Evolutionary conservation across 179 eudicot genomes (phyloP).

Genomic region (Silene noctiflora): DNA sequence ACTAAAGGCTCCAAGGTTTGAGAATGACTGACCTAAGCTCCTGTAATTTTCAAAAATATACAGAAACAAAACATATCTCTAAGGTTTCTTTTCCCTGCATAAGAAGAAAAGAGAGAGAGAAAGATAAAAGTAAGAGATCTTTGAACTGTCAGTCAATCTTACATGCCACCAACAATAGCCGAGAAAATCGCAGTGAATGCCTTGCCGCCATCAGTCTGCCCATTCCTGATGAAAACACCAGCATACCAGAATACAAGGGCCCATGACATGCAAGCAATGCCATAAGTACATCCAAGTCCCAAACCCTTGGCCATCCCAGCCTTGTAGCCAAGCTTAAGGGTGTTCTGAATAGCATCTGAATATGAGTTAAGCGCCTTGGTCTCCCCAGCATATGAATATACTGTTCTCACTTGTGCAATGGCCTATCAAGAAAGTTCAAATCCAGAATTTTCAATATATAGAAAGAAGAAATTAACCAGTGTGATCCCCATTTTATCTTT

Average conservation of each 20-base stretch:
- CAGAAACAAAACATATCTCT: not conserved
- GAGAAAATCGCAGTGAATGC: slow-evolving; percentile 99
- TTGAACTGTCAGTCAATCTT: slow-evolving; percentile 30
- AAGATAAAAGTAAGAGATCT: too few species aligned
- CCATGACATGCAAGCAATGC: slow-evolving; percentile 99
- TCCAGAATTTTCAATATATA: slow-evolving; percentile 2
- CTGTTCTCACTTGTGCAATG: slow-evolving; percentile 96
- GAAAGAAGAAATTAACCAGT: not conserved
- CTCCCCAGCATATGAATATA: slow-evolving; percentile 94
- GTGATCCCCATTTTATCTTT: not conserved
- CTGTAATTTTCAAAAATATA: slow-evolving; percentile 34
- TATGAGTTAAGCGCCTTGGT: slow-evolving; percentile 75
- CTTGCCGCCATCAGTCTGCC: slow-evolving; percentile 98
- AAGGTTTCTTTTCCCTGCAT: not conserved
- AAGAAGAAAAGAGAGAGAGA: not conserved
- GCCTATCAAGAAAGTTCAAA: slow-evolving; percentile 41
- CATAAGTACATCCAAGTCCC: slow-evolving; percentile 96
- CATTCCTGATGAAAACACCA: slow-evolving; percentile 93
- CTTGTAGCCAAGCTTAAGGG: slow-evolving; percentile 89
- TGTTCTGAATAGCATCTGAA: slow-evolving; percentile 91
- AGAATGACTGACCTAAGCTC: slow-evolving; percentile 99
- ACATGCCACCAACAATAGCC: slow-evolving; percentile 99
- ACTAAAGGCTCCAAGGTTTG: slow-evolving; percentile 98
- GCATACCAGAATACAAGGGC: slow-evolving; percentile 99
- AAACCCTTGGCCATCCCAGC: slow-evolving; percentile 99